Base-by-base conservation (phyloP, 768 basidiomycete species). In the Coprinellus aureogranulatus region DNA sequence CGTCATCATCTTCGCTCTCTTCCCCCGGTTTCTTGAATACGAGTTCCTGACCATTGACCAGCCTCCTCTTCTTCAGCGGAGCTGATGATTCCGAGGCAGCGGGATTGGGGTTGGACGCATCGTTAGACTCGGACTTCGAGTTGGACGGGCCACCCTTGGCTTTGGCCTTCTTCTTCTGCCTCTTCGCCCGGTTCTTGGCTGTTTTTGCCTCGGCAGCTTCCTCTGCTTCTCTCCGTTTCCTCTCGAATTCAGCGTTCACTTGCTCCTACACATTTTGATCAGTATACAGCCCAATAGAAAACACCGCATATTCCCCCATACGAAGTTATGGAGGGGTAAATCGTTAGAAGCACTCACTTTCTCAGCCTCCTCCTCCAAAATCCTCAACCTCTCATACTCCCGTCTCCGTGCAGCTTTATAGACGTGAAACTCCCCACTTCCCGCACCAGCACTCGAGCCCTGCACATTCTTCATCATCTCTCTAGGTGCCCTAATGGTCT, bases 391-490 rank as follows among this genome's bases (percentile, higher is more conserved):
- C 72, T 99, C 97, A 65, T 98, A 98, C 75, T 99, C 97, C 65
- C 96, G 81, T 67, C 96, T 81, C 60, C 97, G 77, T 62, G 88
- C 87, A 18, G 96, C 95, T 69, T 98, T 98, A 77, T 98, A 99
- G 0, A 99, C 97, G 69, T 99, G 97, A 68, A 98, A 98, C 72
- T 96, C 95, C 42, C 96, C 96, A 56, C 91, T 93, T 51, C 97
- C 97, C 18, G 97, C 97, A 45, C 96, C 97, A 6, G 97, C 94
- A 71, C 92, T 93, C 16, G 92, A 95, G 0, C 97, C 97, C 72
- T 98, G 95, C 6, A 99, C 96, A 65, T 98, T 98, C 81, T 97
- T 98, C 92, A 99, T 98, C 92, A 94, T 94, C 70, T 94, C 97
- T 49, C 92, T 80, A 9, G 95, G 80, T 1, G 94, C 78, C 20